Conservation (phyloP, 495 filamentous ascomycete species). For the Patellaria atrata region DNA sequence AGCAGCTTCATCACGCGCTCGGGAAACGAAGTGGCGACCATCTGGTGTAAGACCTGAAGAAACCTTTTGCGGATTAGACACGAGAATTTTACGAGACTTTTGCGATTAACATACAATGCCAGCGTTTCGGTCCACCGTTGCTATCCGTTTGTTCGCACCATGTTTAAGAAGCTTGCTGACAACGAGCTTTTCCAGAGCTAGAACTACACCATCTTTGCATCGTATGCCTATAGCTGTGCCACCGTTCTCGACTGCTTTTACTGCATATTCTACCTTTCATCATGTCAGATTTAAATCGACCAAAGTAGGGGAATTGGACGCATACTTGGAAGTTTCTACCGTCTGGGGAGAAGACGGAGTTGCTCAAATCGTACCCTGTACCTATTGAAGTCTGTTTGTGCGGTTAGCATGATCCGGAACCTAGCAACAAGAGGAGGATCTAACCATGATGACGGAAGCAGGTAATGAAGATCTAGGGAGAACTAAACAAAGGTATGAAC, state of each 20-base stretch:
- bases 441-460: conserved; percentile 19
- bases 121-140: conserved; percentile 83
- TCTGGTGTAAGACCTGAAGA: conserved; percentile 89
- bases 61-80: conserved; percentile 40
- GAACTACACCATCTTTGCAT: conserved; percentile 91
- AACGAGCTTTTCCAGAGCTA: conserved; percentile 93
- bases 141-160: conserved; percentile 89
- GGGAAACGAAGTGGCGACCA: conserved; percentile 85
- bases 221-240: conserved; percentile 92
- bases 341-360: conserved; percentile 98
- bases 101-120: conserved; percentile 58
- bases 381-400: conserved; percentile 82
- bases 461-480: no score
- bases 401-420: conserved; percentile 10
- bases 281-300: conserved; percentile 2
- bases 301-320: neutral
- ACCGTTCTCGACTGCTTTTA: conserved; percentile 97
- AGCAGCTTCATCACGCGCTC: conserved; percentile 84
- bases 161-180: conserved; percentile 88
- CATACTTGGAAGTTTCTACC: conserved; percentile 89
- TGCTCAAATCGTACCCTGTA: conserved; percentile 96
- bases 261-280: conserved; percentile 78
- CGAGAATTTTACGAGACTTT: conserved; percentile 2
- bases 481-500: no score
- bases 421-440: neutral